Percentiles rank a stretch among this genome's conserved stretches.
Conservation (phyloP, 1,284 basidiomycete genomes). For the Marasmius fiardii region DNA sequence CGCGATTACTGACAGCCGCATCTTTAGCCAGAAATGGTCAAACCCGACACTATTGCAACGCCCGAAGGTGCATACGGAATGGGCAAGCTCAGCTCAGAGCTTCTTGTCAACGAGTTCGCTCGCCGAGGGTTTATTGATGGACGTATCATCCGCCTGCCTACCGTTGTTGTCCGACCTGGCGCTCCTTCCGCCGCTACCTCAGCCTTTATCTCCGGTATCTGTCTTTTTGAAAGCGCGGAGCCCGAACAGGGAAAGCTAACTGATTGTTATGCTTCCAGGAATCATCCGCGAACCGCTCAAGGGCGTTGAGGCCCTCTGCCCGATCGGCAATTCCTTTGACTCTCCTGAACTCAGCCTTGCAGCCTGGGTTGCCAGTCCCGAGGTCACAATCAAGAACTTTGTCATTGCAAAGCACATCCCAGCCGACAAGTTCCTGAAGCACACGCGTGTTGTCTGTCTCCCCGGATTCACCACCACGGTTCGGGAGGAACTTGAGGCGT, state of each 20-base stretch:
- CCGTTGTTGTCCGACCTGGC: constrained; percentile 59
- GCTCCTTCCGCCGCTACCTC: constrained; percentile 55
- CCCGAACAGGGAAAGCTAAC: not conserved
- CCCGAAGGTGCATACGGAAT: constrained; percentile 59
- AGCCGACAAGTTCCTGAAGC: constrained; percentile 38
- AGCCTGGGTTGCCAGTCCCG: constrained; percentile 52
- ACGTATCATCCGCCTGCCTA: constrained; percentile 59
- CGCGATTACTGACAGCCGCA: not conserved
- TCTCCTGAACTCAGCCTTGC: constrained; percentile 43
- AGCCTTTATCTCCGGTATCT: constrained; percentile 51
- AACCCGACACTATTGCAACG: constrained; percentile 49
- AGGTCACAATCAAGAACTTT: constrained; percentile 54
- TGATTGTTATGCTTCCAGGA: constrained; percentile 24
- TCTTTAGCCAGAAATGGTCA: constrained; percentile 42
- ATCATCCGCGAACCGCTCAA: constrained; percentile 64
- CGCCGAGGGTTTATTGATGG: constrained; percentile 62
- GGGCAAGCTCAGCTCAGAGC: constrained; percentile 56
- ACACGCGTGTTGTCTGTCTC: constrained; percentile 50
- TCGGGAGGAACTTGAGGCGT: constrained; percentile 41
- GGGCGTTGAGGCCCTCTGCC: constrained; percentile 48
- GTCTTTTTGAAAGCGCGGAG: too few relatives aligned
- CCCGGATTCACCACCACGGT: constrained; percentile 49
- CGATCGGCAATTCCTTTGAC: constrained; percentile 43
- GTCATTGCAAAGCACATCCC: constrained; percentile 50
- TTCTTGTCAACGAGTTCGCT: constrained; percentile 62